A percentile compares a stretch with the other conserved stretches of the same genome.
Evolutionary conservation across 106 monocot species (phyloP).

Genomic region (Dendrobium nobile): DNA sequence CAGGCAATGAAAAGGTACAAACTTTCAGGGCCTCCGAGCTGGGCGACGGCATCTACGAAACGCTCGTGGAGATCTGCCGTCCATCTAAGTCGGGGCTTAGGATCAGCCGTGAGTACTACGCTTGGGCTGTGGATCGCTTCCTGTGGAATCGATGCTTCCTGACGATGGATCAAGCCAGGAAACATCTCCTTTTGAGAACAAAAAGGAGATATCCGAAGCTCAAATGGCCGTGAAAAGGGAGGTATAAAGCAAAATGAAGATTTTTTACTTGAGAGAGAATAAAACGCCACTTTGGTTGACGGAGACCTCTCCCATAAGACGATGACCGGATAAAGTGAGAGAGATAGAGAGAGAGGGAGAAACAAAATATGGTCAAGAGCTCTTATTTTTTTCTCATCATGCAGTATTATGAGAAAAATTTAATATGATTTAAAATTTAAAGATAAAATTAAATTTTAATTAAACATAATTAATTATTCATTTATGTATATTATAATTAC

Average conservation of each 20-base stretch:
- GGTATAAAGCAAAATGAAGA: conserved; percentile 4
- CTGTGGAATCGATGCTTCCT: conserved; percentile 48
- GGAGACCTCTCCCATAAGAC: too few relatives aligned
- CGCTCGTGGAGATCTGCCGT: conserved; percentile 96
- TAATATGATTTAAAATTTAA: too few relatives aligned
- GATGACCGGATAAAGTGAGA: neutral
- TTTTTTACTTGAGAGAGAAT: neutral
- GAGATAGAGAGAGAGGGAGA: neutral
- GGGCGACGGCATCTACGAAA: conserved; percentile 88
- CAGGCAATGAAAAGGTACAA: conserved; percentile 11
- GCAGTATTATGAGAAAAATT: too few relatives aligned
- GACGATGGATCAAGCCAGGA: conserved; percentile 64
- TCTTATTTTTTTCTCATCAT: too few relatives aligned
- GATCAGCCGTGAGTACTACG: conserved; percentile 86
- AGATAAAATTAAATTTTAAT: too few relatives aligned
- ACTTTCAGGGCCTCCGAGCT: conserved; percentile 98
- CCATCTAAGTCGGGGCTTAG: conserved; percentile 95
- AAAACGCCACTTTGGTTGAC: too few relatives aligned
- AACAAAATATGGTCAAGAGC: too few relatives aligned
- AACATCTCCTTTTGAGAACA: conserved; percentile 48
- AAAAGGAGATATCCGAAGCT: conserved; percentile 2
- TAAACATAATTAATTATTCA: too few relatives aligned
- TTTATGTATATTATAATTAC: too few relatives aligned
- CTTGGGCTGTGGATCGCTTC: conserved; percentile 61
- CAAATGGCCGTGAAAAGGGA: neutral